Percentiles rank a stretch among this genome's conserved stretches.
Conservation (phyloP, 352 stramenopile species). For the Pythium aquatile region DNA sequence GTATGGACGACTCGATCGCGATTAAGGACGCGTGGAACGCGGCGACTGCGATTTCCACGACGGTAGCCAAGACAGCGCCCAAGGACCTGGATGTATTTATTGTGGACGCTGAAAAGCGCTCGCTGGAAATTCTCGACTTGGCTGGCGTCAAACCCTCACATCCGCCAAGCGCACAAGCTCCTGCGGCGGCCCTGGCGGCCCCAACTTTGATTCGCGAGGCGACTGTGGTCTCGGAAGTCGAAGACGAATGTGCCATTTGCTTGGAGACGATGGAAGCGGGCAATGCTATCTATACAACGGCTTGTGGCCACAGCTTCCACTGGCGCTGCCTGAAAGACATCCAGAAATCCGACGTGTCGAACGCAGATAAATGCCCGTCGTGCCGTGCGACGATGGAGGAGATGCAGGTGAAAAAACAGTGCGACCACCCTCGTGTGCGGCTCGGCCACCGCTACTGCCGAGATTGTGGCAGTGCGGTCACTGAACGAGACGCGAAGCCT, state of each 20-base stretch:
- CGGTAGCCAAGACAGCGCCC: constrained; percentile 23
- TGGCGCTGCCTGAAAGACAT: constrained; percentile 85
- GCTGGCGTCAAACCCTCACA: constrained; percentile 18
- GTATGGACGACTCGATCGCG: constrained; percentile 47
- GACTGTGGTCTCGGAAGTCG: constrained; percentile 58
- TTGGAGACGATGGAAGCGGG: constrained; percentile 79
- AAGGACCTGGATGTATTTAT: constrained; percentile 55
- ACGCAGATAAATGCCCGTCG: constrained; percentile 84
- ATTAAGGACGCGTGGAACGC: neutral
- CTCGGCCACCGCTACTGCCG: constrained; percentile 76
- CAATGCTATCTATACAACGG: constrained; percentile 80
- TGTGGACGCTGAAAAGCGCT: constrained; percentile 57
- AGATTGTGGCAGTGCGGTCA: constrained; percentile 64
- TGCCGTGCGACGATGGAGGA: constrained; percentile 73
- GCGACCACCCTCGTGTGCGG: constrained; percentile 81
- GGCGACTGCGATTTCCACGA: constrained; percentile 23
- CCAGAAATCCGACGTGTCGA: constrained; percentile 71
- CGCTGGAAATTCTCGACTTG: constrained; percentile 38
- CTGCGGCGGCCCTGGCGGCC: constrained; percentile 15
- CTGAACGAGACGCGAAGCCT: constrained; percentile 64
- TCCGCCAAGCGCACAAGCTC: constrained; percentile 13
- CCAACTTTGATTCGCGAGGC: constrained; percentile 28
- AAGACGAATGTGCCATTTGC: constrained; percentile 81
- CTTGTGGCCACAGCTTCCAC: constrained; percentile 84
- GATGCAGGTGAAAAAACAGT: constrained; percentile 84